A percentile compares a stretch with the other conserved stretches of the same genome.
Conservation (phyloP, 163 green algal species). For the Scenedesmus sp. region DNA sequence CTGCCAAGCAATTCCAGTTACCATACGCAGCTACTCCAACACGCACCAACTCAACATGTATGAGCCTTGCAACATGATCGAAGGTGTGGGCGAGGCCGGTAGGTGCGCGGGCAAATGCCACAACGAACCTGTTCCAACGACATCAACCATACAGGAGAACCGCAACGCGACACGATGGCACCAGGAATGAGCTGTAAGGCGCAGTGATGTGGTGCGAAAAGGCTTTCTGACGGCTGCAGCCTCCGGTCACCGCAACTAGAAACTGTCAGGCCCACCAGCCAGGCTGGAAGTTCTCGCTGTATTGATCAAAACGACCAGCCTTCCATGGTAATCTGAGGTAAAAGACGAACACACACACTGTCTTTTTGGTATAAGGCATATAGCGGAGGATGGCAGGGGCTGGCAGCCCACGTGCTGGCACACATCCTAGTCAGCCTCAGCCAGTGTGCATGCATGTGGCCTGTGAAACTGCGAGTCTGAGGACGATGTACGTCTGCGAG, state of each 20-base stretch:
- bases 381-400: no score
- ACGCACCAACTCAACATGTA: neutral
- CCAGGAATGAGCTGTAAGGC: neutral
- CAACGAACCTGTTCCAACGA: neutral
- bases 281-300: no score
- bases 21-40: neutral
- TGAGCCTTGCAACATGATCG: neutral
- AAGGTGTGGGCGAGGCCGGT: neutral
- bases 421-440: no score
- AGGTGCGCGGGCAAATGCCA: neutral
- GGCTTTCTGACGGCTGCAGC: neutral
- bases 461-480: no score
- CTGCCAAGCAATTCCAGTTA: neutral
- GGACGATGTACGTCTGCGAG: no score
- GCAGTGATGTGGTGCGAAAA: no score
- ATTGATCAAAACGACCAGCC: no score
- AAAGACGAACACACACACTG: no score
- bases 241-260: neutral
- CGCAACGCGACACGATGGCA: neutral
- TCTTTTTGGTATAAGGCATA: no score
- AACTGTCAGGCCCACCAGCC: neutral
- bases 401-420: no score
- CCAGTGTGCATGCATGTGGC: no score
- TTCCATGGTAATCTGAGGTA: no score
- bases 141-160: neutral